These are phyloP conservation scores for Aspergillus incahuasiensis DNA, from an alignment of 495 filamentous ascomycete species.

Conservation along the genomic window DNA sequence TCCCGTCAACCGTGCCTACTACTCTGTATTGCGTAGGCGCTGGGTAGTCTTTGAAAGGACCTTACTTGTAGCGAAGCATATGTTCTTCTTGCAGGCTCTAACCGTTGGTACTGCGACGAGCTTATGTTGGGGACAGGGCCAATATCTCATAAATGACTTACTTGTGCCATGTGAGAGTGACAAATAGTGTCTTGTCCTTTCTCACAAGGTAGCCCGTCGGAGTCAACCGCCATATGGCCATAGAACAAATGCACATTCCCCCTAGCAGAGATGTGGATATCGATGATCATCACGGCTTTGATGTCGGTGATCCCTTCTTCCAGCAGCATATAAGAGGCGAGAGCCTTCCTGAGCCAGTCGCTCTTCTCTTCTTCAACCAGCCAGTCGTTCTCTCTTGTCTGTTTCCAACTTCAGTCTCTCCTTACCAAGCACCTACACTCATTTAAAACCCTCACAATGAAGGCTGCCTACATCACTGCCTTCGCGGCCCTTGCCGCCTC, in stretches of 20 bases:
- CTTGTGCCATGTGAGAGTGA: neutral
- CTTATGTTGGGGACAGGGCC: neutral
- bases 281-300: neutral
- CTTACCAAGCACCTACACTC: slow-evolving; percentile 9
- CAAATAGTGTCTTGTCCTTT: neutral
- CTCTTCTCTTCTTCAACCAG: slow-evolving; percentile 12
- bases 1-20: neutral
- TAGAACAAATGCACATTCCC: neutral
- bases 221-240: neutral
- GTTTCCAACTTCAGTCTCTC: slow-evolving; percentile 31
- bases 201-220: neutral
- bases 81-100: neutral
- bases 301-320: neutral
- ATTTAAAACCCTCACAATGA: slow-evolving; percentile 29
- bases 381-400: slow-evolving; percentile 19
- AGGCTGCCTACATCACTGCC: slow-evolving; percentile 31
- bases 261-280: neutral
- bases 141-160: neutral
- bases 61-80: neutral
- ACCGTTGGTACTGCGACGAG: too few species aligned
- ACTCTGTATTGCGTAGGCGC: neutral
- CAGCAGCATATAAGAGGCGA: slow-evolving; percentile 16
- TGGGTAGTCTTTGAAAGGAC: neutral
- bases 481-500: slow-evolving; percentile 32
- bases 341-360: neutral